Percentiles rank a stretch among this genome's conserved stretches.
These are phyloP conservation scores for Stephanodiscus minutulus DNA, from an alignment of 108 stramenopile genomes.

Conservation along the genomic window DNA sequence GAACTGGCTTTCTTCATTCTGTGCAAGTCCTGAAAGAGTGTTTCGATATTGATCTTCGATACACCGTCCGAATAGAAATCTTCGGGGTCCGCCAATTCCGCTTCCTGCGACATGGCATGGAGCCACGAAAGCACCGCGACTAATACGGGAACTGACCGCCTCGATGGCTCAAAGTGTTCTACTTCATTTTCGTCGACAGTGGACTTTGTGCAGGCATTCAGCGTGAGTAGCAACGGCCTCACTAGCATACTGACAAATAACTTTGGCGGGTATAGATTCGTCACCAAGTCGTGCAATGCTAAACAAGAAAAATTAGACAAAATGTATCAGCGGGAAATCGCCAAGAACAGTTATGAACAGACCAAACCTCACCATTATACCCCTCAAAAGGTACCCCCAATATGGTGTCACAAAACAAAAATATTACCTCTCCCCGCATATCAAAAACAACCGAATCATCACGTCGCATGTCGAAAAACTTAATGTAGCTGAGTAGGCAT, in stretches of 20 bases:
- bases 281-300: conserved; percentile 68
- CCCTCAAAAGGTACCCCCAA: conserved; percentile 43
- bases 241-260: conserved; percentile 67
- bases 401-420: conserved; percentile 42
- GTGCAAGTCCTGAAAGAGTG: conserved; percentile 61
- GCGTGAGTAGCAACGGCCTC: conserved; percentile 56
- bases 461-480: conserved; percentile 53
- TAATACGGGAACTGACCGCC: conserved; percentile 60
- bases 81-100: conserved; percentile 43
- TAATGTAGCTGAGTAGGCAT: conserved; percentile 66
- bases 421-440: conserved; percentile 30
- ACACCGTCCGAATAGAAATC: conserved; percentile 73
- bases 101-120: conserved; percentile 50
- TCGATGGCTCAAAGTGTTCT: conserved; percentile 38
- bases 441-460: conserved; percentile 36
- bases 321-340: conserved; percentile 42
- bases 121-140: conserved; percentile 71
- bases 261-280: conserved; percentile 46
- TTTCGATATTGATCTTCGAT: conserved; percentile 53
- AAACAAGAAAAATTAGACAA: conserved; percentile 50
- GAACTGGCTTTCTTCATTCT: conserved; percentile 50
- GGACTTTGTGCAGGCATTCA: conserved; percentile 47
- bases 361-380: conserved; percentile 13
- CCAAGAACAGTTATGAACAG: conserved; percentile 27
- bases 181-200: conserved; percentile 51